These are phyloP conservation scores for Calonectria naviculata DNA, from an alignment of 2,329 filamentous ascomycete species.

Conservation along the genomic window DNA sequence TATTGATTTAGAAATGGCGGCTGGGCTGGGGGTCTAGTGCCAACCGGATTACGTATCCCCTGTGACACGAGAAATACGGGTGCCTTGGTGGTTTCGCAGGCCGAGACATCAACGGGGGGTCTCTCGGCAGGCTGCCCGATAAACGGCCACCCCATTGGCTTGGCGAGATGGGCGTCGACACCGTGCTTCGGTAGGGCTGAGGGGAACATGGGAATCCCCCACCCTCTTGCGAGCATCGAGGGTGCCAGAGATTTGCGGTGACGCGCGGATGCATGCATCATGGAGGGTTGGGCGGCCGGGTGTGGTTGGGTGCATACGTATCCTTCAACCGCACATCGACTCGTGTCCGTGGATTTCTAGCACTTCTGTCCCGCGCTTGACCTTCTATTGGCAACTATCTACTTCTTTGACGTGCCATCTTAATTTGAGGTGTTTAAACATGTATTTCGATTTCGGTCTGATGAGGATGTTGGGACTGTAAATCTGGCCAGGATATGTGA, in stretches of 20 bases:
- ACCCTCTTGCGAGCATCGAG: not conserved
- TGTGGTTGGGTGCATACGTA: slow-evolving; percentile 1
- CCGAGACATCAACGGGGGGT: slow-evolving; percentile 22
- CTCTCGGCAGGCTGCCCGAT: slow-evolving; percentile 42
- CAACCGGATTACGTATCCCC: slow-evolving; percentile 36
- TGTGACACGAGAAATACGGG: slow-evolving; percentile 36
- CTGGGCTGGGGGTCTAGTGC: not conserved
- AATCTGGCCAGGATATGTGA: no score
- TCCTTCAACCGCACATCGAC: not conserved
- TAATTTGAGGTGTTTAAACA: no score
- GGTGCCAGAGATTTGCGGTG: not conserved
- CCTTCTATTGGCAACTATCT: not conserved
- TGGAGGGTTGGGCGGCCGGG: not conserved
- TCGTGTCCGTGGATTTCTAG: not conserved
- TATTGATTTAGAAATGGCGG: not conserved
- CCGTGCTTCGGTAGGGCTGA: slow-evolving; percentile 28
- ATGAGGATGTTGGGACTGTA: no score
- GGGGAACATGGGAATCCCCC: not conserved
- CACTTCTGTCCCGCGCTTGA: not conserved
- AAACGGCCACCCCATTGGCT: slow-evolving; percentile 39
- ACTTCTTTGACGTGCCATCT: no score
- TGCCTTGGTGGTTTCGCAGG: slow-evolving; percentile 40
- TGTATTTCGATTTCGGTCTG: no score
- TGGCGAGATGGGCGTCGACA: slow-evolving; percentile 13
- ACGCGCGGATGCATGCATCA: slow-evolving; percentile 32